A percentile compares a stretch with the other conserved stretches of the same genome.
These are phyloP conservation scores for Tardiomyces blankii DNA, from an alignment of 1,139 yeast genomes.

Conservation along the genomic window DNA sequence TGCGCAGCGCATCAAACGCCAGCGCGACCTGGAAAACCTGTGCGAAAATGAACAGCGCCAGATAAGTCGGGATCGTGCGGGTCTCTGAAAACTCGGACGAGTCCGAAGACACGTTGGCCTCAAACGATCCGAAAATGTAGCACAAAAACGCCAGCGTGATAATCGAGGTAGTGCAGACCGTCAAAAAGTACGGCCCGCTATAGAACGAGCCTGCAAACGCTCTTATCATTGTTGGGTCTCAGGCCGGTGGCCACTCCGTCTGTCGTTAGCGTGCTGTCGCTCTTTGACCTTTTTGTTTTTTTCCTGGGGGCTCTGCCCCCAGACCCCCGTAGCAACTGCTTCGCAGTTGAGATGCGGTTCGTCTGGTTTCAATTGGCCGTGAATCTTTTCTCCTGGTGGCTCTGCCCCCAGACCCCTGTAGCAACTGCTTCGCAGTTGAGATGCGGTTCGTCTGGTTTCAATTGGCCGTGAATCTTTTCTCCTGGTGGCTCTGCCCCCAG, in stretches of 20 bases:
- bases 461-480: too few relatives aligned
- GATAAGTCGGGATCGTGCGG: conserved; percentile 25
- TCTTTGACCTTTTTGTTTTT: too few relatives aligned
- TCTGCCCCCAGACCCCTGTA: too few relatives aligned
- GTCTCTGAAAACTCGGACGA: conserved; percentile 14
- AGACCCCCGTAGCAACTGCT: too few relatives aligned
- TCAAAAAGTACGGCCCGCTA: neutral
- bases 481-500: too few relatives aligned
- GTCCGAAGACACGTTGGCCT: conserved; percentile 11
- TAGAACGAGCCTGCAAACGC: neutral
- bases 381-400: too few relatives aligned
- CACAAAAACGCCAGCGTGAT: conserved; percentile 20
- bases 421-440: too few relatives aligned
- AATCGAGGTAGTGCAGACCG: neutral
- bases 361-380: too few relatives aligned
- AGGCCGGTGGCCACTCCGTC: neutral
- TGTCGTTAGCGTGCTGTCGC: neutral
- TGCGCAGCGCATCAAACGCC: conserved; percentile 33
- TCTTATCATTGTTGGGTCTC: neutral
- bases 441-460: too few relatives aligned
- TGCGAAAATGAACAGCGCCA: conserved; percentile 38
- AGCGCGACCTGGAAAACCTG: conserved; percentile 32
- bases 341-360: too few relatives aligned
- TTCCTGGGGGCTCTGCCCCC: too few relatives aligned
- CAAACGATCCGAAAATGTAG: conserved; percentile 22